Evolutionary conservation across 2,329 filamentous ascomycete genomes (phyloP), one percentile per base, ranked within the genome.

Genomic region (Fusarium bactridioides): DNA sequence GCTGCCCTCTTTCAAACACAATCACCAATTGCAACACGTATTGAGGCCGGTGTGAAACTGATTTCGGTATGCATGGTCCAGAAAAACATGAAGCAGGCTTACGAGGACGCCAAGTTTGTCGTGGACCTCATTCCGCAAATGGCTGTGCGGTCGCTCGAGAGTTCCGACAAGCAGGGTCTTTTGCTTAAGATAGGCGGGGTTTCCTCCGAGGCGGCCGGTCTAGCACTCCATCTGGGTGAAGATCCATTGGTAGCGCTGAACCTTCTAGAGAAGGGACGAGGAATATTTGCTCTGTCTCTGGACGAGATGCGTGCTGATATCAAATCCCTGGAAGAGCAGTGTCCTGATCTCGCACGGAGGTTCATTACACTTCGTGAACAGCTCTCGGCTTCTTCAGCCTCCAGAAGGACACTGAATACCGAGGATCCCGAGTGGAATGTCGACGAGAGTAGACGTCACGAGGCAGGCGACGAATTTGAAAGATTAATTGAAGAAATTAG

Each of bases 281-380:
- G 59, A n/a, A 25, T 61, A 2, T n/a, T 58, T 10, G 51, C 59
- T 5, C 5, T 29, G 1, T 57, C 59, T 3, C 25, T 61, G 2
- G 59, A 58, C 1, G 59, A 61, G 5, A 44, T 45, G 13, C 31
- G 40, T 3, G 10, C 40, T 1, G 51, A 61, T 18, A 35, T 61
- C 0, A 9, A 5, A 0, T 12, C 11, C 5, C 25, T 61, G 4
- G 8, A 25, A 19, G 7, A 47, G 5, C 13, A 38, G 6, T n/a
- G 10, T 5, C 40, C 51, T 3, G n/a, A 33, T 15, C 8, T 40
- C 7, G 25, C 33, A 4, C 19, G 3, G 1, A 15, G 12, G 3
- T 57, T 57, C 5, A 6, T 37, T 11, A 7, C 10, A 3, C 40
- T 45, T 12, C 51, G 51, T 11, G 44, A 44, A 19, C 9, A 25